A percentile compares a stretch with the other conserved stretches of the same genome.
Evolutionary conservation across 257 asterid genomes (phyloP).

Genomic region (Coffea canephora): DNA sequence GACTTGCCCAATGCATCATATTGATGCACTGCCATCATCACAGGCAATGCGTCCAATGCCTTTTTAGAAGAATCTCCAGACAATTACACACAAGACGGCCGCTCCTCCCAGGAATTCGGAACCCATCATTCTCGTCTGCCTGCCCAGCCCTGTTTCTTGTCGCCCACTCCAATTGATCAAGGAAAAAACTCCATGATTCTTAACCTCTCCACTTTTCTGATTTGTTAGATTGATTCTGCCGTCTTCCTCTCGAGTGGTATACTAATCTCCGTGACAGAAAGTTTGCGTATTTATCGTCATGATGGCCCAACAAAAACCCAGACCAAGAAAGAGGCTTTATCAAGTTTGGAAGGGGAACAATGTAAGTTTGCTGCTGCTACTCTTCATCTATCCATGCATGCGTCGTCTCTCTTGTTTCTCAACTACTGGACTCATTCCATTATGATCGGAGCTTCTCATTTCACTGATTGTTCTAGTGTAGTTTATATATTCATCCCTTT

Average conservation of each 20-base stretch:
- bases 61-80: neutral
- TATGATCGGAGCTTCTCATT: no score
- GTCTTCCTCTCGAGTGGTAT: neutral
- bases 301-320: slow-evolving; percentile 18
- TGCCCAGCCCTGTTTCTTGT: neutral
- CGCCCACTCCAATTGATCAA: no score
- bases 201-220: neutral
- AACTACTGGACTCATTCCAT: no score
- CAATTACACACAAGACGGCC: no score
- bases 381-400: no score
- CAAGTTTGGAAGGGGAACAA: slow-evolving; percentile 92
- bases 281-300: neutral
- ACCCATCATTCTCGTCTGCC: neutral
- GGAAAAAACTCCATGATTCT: neutral
- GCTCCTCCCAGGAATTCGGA: no score
- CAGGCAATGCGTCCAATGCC: neutral
- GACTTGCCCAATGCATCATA: neutral
- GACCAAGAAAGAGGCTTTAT: slow-evolving; percentile 54
- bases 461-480: neutral
- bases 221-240: neutral
- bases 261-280: no score
- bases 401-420: neutral
- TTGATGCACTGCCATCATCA: neutral
- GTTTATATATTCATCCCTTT: neutral
- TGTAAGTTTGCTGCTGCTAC: slow-evolving; percentile 27